Base-by-base conservation (phyloP, 2,329 filamentous ascomycete genomes). In the Claviceps monticola region DNA sequence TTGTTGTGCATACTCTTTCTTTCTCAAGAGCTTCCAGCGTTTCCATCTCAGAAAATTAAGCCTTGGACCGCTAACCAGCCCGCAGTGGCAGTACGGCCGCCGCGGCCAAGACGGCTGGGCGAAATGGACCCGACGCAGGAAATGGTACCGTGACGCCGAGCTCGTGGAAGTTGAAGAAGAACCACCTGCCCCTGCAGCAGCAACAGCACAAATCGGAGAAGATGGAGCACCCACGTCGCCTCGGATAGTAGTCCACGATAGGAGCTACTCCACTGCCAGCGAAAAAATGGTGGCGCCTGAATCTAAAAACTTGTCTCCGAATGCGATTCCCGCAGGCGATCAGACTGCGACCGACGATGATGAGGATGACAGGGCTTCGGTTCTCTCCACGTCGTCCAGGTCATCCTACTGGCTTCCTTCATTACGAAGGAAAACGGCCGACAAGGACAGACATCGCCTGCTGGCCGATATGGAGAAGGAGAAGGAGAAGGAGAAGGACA, bases 111-210 rank as follows among this genome's bases (percentile, higher is more conserved):
- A 98, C 60, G 88, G 90, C 50, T 98, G 93, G 93, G 87, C 87
- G 42, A 82, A 88, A 52, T 98, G 95, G 75, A 98, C 93, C 0
- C 80, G 93, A 14, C 81, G 93, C 21, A 74, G 93, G 56, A 96
- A 97, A 69, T 98, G 93, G 93, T 93, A 88, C 63, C 86, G 93
- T 41, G 93, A 97, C 63, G 93, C 93, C 9, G 93, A 98, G 69
- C 78, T 98, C 3, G 88, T 96, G 37, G 93, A 98, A 63, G 71
- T 84, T 9, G 68, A 71, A 19, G 64, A 64, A 61, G 29, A 34
- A 34, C 9, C 29, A 1, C 9, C 38, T 55, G 2, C 54, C 64
- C 4, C 46, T 54, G 13, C 46, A 11, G 29, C 29, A 2, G 29
- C 29, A 9, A 9, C 9, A 1, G 29, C 55, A 17, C 58, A 71